These are phyloP conservation scores for Effrenium voratum DNA, from an alignment of 73 alveolate genomes.

Conservation along the genomic window DNA sequence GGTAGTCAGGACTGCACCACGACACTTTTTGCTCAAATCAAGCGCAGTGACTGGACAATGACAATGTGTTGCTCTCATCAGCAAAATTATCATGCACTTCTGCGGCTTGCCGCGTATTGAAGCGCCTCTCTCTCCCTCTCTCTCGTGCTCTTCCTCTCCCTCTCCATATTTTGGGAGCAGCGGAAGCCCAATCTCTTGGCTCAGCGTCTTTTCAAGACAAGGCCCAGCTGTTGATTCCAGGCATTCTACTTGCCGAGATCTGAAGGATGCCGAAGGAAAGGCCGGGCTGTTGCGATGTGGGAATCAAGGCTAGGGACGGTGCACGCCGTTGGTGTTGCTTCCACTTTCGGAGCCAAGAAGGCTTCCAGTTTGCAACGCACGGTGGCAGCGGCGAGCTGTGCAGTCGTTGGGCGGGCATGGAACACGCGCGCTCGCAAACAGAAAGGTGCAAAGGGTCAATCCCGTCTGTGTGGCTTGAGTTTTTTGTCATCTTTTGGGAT, in stretches of 20 bases:
- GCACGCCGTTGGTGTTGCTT: not conserved
- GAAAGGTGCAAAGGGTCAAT: not conserved
- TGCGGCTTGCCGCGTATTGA: not conserved
- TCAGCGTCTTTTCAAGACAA: no score
- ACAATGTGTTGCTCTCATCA: no score
- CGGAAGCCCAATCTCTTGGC: not conserved
- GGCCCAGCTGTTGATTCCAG: no score
- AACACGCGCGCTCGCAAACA: no score
- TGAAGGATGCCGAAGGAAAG: slow-evolving; percentile 86
- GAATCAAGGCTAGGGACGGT: not conserved
- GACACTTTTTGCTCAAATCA: no score
- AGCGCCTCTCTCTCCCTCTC: not conserved
- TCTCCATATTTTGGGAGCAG: not conserved
- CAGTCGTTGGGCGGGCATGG: no score
- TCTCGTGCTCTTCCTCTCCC: not conserved
- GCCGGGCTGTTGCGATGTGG: not conserved
- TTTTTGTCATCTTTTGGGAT: not conserved
- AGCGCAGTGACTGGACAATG: no score
- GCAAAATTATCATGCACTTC: no score
- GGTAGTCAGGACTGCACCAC: no score
- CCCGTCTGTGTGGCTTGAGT: not conserved
- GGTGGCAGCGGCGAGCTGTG: no score
- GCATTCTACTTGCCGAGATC: slow-evolving; percentile 85
- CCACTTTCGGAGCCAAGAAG: not conserved
- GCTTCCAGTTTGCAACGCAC: no score